A percentile compares a stretch with the other conserved stretches of the same genome.
Evolutionary conservation across 2,329 filamentous ascomycete genomes (phyloP).

Genomic region (Hypoxylon sp.): DNA sequence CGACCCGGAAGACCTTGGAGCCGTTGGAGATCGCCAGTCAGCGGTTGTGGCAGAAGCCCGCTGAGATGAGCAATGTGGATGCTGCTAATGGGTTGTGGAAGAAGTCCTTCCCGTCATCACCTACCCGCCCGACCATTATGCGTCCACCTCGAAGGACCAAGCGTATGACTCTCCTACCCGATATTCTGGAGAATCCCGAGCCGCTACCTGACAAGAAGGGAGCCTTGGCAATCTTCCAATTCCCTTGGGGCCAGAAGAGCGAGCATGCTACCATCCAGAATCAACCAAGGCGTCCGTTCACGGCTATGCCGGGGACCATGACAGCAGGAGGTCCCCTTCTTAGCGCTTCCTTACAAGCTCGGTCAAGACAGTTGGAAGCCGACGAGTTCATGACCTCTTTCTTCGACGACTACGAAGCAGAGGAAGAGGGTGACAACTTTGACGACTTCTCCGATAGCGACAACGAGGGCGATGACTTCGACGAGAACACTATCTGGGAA

Average conservation of each 20-base stretch:
- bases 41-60: slow-evolving; percentile 50
- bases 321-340: slow-evolving; percentile 49
- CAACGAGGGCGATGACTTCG: slow-evolving; percentile 61
- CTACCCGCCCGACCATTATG: slow-evolving; percentile 56
- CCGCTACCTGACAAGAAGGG: slow-evolving; percentile 65
- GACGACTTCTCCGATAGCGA: slow-evolving; percentile 49
- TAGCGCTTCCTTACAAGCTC: slow-evolving; percentile 45
- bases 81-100: slow-evolving; percentile 39
- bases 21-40: slow-evolving; percentile 50
- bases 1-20: slow-evolving; percentile 45
- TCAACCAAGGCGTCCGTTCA: slow-evolving; percentile 48
- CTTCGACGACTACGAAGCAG: slow-evolving; percentile 65
- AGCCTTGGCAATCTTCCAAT: slow-evolving; percentile 70
- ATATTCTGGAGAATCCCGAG: slow-evolving; percentile 69
- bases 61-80: background rate
- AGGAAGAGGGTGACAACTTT: slow-evolving; percentile 55
- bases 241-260: slow-evolving; percentile 71
- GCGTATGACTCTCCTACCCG: slow-evolving; percentile 66
- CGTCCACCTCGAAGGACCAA: slow-evolving; percentile 63
- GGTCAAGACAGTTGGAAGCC: slow-evolving; percentile 48
- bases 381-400: slow-evolving; percentile 60
- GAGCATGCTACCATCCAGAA: slow-evolving; percentile 59
- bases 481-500: slow-evolving; percentile 69
- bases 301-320: slow-evolving; percentile 62
- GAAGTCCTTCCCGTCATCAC: slow-evolving; percentile 30